Evolutionary conservation across 2,329 filamentous ascomycete genomes (phyloP).

Genomic region (Nemania sp.): DNA sequence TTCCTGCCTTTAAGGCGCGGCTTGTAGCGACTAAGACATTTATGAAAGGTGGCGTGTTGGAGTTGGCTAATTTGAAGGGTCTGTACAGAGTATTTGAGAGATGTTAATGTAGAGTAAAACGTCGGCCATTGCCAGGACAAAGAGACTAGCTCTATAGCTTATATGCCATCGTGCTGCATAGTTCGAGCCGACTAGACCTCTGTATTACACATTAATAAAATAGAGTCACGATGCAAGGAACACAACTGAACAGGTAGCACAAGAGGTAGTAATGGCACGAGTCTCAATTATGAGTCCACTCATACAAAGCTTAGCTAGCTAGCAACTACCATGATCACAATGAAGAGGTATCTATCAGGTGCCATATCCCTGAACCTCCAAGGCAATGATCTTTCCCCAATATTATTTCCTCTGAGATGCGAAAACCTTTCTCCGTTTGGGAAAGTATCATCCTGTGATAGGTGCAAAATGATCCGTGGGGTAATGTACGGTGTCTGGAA

Average conservation of each 20-base stretch:
- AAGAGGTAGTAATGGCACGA: background rate
- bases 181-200: background rate
- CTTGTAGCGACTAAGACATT: conserved; percentile 84
- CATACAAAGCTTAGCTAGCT: background rate
- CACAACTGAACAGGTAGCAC: background rate
- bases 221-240: background rate
- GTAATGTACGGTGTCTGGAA: background rate
- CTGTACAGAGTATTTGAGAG: conserved; percentile 95
- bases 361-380: conserved; percentile 6
- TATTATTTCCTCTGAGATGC: background rate
- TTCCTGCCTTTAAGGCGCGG: conserved; percentile 86
- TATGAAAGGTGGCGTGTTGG: conserved; percentile 79
- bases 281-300: conserved; percentile 13
- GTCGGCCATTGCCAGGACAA: no score
- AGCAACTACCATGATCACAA: background rate
- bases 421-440: background rate
- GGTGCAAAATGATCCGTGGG: background rate
- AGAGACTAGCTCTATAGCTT: no score
- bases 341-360: background rate
- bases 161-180: background rate
- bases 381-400: background rate
- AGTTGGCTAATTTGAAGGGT: conserved; percentile 92
- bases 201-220: conserved; percentile 4
- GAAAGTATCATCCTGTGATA: background rate
- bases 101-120: conserved; percentile 67